A percentile compares a stretch with the other conserved stretches of the same genome.
Conservation (phyloP, 2,329 filamentous ascomycete species). For the Aquanectria penicillioides region DNA sequence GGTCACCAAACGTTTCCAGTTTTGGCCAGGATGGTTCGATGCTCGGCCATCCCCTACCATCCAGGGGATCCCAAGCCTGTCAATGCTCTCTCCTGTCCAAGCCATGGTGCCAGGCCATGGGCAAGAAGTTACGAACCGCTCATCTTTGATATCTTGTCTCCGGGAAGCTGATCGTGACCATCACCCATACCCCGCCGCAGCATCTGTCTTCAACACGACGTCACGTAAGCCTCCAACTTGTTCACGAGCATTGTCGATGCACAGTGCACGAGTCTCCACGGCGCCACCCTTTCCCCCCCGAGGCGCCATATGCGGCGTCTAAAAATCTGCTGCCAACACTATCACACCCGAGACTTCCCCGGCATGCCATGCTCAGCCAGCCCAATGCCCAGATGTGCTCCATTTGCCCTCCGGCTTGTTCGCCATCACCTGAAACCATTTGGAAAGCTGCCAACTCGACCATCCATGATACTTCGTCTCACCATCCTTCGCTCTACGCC, state of each 20-base stretch:
- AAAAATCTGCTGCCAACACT: conserved; percentile 11
- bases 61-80: conserved; percentile 16
- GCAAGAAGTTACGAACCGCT: not conserved
- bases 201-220: not conserved
- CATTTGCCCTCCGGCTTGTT: conserved; percentile 10
- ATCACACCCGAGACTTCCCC: conserved; percentile 23
- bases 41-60: conserved; percentile 8
- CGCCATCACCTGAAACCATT: conserved; percentile 23
- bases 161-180: too few species aligned
- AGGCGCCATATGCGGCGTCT: conserved; percentile 23
- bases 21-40: conserved; percentile 20
- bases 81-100: conserved; percentile 6
- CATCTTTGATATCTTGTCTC: not conserved
- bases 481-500: conserved; percentile 3
- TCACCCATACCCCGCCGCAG: not conserved
- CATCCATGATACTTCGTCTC: conserved; percentile 13
- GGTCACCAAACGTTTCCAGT: conserved; percentile 1
- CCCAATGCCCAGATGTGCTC: conserved; percentile 5
- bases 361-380: not conserved
- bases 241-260: conserved; percentile 10
- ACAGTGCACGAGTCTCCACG: conserved; percentile 18
- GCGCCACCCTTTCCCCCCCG: conserved; percentile 10
- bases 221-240: conserved; percentile 1
- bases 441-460: conserved; percentile 9
- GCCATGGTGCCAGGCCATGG: conserved; percentile 8